Base-by-base conservation (phyloP, 371 early-diverging fungal species). In the Rhizomucor miehei region DNA sequence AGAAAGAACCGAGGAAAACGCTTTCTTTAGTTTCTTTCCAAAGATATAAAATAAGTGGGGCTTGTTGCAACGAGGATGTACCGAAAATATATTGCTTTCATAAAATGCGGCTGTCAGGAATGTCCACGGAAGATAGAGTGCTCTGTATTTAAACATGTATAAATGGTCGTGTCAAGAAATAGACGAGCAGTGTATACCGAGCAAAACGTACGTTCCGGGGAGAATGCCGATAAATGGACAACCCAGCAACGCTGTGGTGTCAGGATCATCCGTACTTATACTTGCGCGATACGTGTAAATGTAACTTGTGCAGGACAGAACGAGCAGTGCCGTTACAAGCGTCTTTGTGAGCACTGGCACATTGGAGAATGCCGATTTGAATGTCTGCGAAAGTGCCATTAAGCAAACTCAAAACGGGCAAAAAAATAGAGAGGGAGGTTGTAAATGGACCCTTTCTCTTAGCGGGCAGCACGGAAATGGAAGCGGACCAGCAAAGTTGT, bases 171-270 rank as follows among this genome's bases (percentile, higher is more conserved):
- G n/a, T 36, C 44, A 19, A 21, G n/a, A 6, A 50, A 13, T 17
- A 24, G 20, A 38, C 5, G 13, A 37, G 34, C 13, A 25, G 23
- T 48, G 45, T 23, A 13, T 8, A 16, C 17, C 10, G 43, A 24
- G 12, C 39, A 25, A 14, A 10, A 51, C 60, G 63, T 70, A 78
- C 78, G 67, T 61, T 61, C 75, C 78, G 54, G 78, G 78, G 11
- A 78, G 59, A 24, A 78, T 60, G 11, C 75, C 75, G 52, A 78
- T 56, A 38, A 74, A 60, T 2, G 77, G 74, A 52, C 74, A 67
- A 16, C 51, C 49, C 6, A 23, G 25, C 41, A 48, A 52, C 6
- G 56, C 48, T 23, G 45, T 46, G 19, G 59, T 39, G 19, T 56
- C 40, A 37, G 65, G 60, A 13, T 62, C 60, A 40, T 67, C 70